These are phyloP conservation scores for Plasmodium blacklocki DNA, from an alignment of 169 alveolate genomes.

Conservation along the genomic window DNA sequence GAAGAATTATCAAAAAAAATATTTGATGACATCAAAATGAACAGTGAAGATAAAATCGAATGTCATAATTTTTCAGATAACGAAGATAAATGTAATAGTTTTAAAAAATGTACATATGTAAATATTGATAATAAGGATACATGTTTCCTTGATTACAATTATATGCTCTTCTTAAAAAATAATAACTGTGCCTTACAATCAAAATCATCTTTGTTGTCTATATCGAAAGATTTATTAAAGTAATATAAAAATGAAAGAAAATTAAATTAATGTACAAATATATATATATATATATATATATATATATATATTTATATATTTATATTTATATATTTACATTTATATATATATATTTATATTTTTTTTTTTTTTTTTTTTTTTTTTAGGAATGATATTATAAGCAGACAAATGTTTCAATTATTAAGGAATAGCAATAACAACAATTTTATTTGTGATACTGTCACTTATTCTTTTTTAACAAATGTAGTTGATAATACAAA, in stretches of 20 bases:
- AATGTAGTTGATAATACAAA: constrained; percentile 63
- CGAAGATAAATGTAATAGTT: constrained; percentile 54
- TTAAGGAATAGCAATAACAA: constrained; percentile 59
- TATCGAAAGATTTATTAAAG: constrained; percentile 40
- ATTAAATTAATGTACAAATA: not conserved
- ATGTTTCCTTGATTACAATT: constrained; percentile 46
- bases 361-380: not conserved
- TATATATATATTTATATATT: not conserved
- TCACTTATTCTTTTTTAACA: constrained; percentile 61
- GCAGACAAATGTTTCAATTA: constrained; percentile 52
- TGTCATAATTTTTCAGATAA: constrained; percentile 33
- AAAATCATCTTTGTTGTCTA: constrained; percentile 39
- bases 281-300: not conserved
- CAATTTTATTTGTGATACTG: constrained; percentile 66
- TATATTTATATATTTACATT: not conserved
- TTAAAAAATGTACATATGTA: constrained; percentile 44
- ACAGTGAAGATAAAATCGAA: constrained; percentile 49
- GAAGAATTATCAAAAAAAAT: constrained; percentile 58
- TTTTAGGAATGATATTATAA: constrained; percentile 55
- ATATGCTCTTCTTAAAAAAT: constrained; percentile 48
- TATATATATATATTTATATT: not conserved
- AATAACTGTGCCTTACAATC: constrained; percentile 47
- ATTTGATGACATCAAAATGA: constrained; percentile 38
- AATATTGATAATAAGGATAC: constrained; percentile 54
- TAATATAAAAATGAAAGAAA: constrained; percentile 1